Percentiles rank a stretch among this genome's conserved stretches.
Conservation (phyloP, 805 yeast genomes). For the Suhomyces tanzawaensis region DNA sequence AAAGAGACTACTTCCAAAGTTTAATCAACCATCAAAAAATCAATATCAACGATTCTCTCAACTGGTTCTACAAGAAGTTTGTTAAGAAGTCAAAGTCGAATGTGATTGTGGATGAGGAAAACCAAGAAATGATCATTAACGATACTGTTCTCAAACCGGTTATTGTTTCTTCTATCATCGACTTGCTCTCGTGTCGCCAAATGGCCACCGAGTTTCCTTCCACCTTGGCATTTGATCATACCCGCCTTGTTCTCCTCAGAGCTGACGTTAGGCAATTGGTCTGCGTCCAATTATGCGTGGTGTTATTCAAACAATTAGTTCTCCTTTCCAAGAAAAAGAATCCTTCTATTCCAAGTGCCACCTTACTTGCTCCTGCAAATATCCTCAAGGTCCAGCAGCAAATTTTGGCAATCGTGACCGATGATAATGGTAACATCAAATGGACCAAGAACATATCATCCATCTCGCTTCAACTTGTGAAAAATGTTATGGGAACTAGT, state of each 20-base stretch:
- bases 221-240: conserved; percentile 79
- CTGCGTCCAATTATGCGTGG: conserved; percentile 71
- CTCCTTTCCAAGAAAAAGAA: conserved; percentile 17
- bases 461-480: conserved; percentile 65
- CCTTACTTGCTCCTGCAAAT: conserved; percentile 34
- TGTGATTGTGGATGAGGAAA: conserved; percentile 11
- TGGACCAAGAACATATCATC: conserved; percentile 83
- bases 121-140: conserved; percentile 12
- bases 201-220: conserved; percentile 83
- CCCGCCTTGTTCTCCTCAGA: conserved; percentile 70
- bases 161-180: conserved; percentile 53
- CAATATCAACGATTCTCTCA: conserved; percentile 56
- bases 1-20: conserved; percentile 72
- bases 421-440: conserved; percentile 81
- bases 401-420: conserved; percentile 74
- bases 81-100: conserved; percentile 15
- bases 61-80: conserved; percentile 57
- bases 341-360: conserved; percentile 23
- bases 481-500: conserved; percentile 27
- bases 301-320: conserved; percentile 69
- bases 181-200: conserved; percentile 70
- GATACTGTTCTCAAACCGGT: conserved; percentile 31
- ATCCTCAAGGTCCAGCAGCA: conserved; percentile 59
- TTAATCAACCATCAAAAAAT: conserved; percentile 54
- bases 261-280: conserved; percentile 86